phyloP scores from a whole-genome alignment of 2,329 filamentous ascomycete species.

The Lasiodiplodia theobromae region DNA sequence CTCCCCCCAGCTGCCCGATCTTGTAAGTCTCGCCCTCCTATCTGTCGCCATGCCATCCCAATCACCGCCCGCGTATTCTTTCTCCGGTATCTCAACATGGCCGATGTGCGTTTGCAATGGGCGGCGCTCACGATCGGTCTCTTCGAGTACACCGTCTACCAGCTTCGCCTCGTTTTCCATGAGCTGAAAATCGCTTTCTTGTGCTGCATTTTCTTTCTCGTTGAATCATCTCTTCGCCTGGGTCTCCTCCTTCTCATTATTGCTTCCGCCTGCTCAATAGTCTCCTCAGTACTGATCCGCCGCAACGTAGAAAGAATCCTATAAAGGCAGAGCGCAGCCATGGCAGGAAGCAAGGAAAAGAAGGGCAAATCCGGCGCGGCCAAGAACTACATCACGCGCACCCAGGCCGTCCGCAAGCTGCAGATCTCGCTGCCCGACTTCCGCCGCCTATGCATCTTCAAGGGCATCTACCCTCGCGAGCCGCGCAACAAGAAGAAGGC shows the following conservation, averaged over 20 bases:
- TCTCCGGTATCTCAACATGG: background rate
- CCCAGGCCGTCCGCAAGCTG: slow-evolving; percentile 95
- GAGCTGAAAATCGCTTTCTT: background rate
- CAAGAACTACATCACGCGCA: slow-evolving; percentile 98
- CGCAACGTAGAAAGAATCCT: too few species aligned
- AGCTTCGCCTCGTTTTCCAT: background rate
- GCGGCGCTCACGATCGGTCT: background rate
- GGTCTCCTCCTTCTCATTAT: background rate
- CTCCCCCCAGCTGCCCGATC: background rate
- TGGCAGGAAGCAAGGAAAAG: slow-evolving; percentile 52
- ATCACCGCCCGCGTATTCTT: background rate
- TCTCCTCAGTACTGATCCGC: background rate
- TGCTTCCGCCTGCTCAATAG: background rate
- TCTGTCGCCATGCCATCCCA: background rate
- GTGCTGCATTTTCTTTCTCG: background rate
- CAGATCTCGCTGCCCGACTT: slow-evolving; percentile 98
- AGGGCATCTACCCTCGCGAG: slow-evolving; percentile 97
- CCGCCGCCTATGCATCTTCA: slow-evolving; percentile 98
- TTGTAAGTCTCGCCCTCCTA: slow-evolving; percentile 1
- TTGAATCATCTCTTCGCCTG: background rate
- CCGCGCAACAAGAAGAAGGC: slow-evolving; percentile 97
- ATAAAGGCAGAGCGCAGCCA: slow-evolving; percentile 33
- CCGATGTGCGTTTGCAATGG: background rate
- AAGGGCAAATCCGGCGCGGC: slow-evolving; percentile 82
- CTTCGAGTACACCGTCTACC: background rate